phyloP scores from a whole-genome alignment of 345 rosid species.

The Melaleuca alternifolia region DNA sequence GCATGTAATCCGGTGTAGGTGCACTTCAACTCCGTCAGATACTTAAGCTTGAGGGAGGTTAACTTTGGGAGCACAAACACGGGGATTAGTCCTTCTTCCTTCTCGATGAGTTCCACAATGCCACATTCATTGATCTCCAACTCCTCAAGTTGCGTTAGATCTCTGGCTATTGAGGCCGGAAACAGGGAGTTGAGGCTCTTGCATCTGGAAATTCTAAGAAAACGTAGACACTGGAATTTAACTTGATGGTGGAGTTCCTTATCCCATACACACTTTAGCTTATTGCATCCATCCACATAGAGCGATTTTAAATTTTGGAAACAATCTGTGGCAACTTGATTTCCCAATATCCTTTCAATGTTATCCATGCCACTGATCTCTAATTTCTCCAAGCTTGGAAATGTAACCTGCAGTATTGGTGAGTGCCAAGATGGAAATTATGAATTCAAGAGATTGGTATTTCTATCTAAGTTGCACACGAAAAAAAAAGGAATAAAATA shows the following conservation, averaged over 20 bases:
- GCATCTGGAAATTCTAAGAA: neutral
- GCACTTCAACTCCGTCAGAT: neutral
- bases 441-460: too few relatives aligned
- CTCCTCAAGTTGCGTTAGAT: neutral
- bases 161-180: fast-evolving
- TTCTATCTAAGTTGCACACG: too few relatives aligned
- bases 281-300: fast-evolving
- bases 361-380: fast-evolving
- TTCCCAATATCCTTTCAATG: neutral
- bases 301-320: neutral
- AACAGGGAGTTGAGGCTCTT: neutral
- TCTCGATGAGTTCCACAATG: neutral
- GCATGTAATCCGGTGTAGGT: neutral
- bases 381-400: neutral
- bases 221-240: neutral
- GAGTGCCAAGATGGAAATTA: too few relatives aligned
- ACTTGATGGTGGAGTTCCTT: neutral
- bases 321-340: neutral
- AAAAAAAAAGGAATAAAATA: too few relatives aligned
- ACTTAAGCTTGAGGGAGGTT: neutral
- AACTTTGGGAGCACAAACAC: neutral
- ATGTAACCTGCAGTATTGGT: neutral
- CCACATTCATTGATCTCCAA: neutral
- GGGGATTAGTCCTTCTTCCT: neutral
- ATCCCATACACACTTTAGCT: neutral